phyloP scores from a whole-genome alignment of 176 grass and related monocot genomes.

The Oryza coarctata region DNA sequence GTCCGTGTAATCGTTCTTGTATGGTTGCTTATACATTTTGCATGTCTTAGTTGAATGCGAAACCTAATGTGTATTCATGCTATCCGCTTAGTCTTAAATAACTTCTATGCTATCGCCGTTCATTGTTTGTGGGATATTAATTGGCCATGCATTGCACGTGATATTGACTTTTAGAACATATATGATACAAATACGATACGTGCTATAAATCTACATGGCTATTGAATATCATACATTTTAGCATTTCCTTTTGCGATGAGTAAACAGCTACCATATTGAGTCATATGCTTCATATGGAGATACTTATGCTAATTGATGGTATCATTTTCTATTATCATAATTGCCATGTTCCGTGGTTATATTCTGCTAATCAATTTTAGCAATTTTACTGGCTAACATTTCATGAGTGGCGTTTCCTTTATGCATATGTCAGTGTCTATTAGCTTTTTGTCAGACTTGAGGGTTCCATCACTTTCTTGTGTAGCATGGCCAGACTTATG shows the following conservation, averaged over 20 bases:
- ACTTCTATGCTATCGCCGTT: neutral
- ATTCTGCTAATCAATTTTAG: neutral
- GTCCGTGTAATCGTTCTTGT: neutral
- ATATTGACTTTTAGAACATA: neutral
- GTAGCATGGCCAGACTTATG: neutral
- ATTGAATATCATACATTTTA: neutral
- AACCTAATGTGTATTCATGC: neutral
- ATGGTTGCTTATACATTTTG: constrained; percentile 8
- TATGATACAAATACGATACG: neutral
- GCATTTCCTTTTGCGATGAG: neutral
- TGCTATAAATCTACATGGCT: neutral
- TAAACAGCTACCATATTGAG: neutral
- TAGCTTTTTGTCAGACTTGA: neutral
- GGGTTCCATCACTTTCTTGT: neutral
- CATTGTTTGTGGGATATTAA: neutral
- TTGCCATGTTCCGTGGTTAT: neutral
- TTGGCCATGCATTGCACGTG: neutral
- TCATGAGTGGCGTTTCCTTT: neutral
- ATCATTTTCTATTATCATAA: neutral
- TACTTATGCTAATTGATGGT: neutral
- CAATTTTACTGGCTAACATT: neutral
- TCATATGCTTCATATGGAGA: neutral
- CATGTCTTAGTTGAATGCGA: neutral
- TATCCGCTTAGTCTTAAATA: neutral
- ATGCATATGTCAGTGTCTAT: neutral